Base-by-base conservation (phyloP, 768 basidiomycete genomes). In the Rhodotorula graminis region DNA sequence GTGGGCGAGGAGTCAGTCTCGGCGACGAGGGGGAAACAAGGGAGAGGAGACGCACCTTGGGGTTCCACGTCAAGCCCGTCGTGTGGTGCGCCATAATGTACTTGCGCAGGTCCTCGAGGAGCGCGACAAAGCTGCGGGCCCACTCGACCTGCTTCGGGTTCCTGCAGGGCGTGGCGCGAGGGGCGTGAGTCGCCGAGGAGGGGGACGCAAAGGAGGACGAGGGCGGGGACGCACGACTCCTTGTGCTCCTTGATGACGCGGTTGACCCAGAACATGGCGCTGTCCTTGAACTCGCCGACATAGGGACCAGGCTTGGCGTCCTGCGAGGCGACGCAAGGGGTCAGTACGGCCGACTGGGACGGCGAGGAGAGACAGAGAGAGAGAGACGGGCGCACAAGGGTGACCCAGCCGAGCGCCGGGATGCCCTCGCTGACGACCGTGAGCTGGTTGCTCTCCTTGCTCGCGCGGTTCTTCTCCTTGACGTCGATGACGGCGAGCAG, bases 231-330 rank as follows among this genome's bases (percentile, higher is more conserved):
- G 69, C 71, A 93, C 95, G 91, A 92, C 14, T 92, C 91, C 81
- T 92, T 98, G 85, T 86, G 92, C 74, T 94, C 92, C 81, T 93
- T 92, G 81, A 93, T 88, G 59, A 98, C 86, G 70, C 88, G 87
- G 81, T 96, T 92, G 3, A 88, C 88, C 80, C 92, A 98, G 82
- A 92, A 99, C 78, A 87, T 85, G 19, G 89, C 86, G 8, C 90
- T 87, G 37, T 97, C 93, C 81, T 90, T 94, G 81, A 90, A 86
- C 61, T 93, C 91, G 27, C 81, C 83, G n/a, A 97, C 84, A 74
- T 85, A 89, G 37, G 89, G 86, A 10, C 85, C 91, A 1, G 95
- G 95, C 79, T 90, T 92, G 14, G 87, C 85, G 83, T 91, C 84
- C 84, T 86, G 71, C 31, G 3, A 3, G 18, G 11, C 37, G 37